Evolutionary conservation across 2,329 filamentous ascomycete species (phyloP).

Genomic region (Falciphora oryzae): DNA sequence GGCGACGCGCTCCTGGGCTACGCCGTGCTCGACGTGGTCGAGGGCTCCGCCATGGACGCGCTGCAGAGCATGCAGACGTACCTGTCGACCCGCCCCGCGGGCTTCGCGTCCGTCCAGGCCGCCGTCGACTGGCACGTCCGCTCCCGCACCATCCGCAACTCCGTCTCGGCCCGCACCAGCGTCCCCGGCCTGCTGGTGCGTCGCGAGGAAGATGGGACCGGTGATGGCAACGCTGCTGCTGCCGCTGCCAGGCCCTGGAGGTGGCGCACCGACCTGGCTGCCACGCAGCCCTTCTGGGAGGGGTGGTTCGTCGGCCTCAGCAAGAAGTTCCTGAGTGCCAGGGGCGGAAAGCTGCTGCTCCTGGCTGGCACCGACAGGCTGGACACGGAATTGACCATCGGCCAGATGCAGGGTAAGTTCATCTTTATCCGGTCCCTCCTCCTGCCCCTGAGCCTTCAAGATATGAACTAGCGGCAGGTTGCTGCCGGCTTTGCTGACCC

Average conservation of each 20-base stretch:
- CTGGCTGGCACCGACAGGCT: slow-evolving; percentile 85
- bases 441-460: too few relatives aligned
- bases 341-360: slow-evolving; percentile 77
- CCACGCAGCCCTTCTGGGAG: slow-evolving; percentile 88
- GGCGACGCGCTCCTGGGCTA: slow-evolving; percentile 66
- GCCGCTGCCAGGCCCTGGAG: slow-evolving; percentile 56
- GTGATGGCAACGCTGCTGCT: slow-evolving; percentile 40
- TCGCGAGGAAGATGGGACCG: slow-evolving; percentile 32
- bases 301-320: slow-evolving; percentile 88
- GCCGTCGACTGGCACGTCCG: slow-evolving; percentile 94
- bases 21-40: slow-evolving; percentile 89
- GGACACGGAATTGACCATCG: slow-evolving; percentile 89
- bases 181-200: slow-evolving; percentile 70
- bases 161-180: slow-evolving; percentile 75
- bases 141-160: slow-evolving; percentile 79
- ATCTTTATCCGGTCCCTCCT: too few relatives aligned
- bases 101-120: slow-evolving; percentile 70
- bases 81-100: slow-evolving; percentile 70
- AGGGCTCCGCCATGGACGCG: slow-evolving; percentile 92
- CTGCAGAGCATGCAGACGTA: slow-evolving; percentile 92
- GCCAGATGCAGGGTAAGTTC: slow-evolving; percentile 94
- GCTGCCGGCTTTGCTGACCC: too few relatives aligned
- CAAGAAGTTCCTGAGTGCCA: slow-evolving; percentile 76
- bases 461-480: too few relatives aligned
- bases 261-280: slow-evolving; percentile 80